Evolutionary conservation across 2,329 filamentous ascomycete species (phyloP), one percentile per base, ranked within the genome.

Genomic region (Aaosphaeria pasadenensis): DNA sequence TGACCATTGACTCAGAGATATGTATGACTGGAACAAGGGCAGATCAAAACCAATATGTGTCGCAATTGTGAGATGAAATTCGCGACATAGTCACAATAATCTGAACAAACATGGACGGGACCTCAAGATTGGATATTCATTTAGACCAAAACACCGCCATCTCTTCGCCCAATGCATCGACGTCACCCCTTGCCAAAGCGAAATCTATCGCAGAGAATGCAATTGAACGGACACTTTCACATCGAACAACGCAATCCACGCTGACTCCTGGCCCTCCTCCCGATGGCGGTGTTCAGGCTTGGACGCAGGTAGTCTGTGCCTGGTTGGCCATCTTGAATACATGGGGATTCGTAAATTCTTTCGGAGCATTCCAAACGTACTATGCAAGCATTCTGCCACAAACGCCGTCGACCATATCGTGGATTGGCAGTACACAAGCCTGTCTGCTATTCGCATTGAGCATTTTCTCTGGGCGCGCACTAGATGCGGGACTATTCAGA

Each of bases 381-480:
- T 79, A 79, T 50, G 60, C 62, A 2, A 58, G 51, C 3, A 63
- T 73, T 1, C 50, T 67, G 4, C 55, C 58, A 1, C 54, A 66
- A 13, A 44, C 64, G 1, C 54, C 66, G 6, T 77, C 76, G 1
- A 71, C 71, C 1, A 78, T 81, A 39, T 75, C 76, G 4, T 81
- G 78, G 77, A 77, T 81, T 30, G 78, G 78, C 5, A 73, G 73
- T 0, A 60, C 77, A 0, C 76, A 80, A 56, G 72, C 73, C 5
- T 79, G 69, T 48, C 54, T 79, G 2, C 60, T 78, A 0, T 72
- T 79, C 43, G 56, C 74, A 30, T 47, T 77, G 9, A 75, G 75
- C 1, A 65, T 72, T 6, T 67, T 79, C 41, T 69, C 69, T 4
- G 77, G 77, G 5, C 73, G 76, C 6, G 75, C 75, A 5, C 72